Conservation (phyloP, 805 yeast genomes). For the Hanseniaspora nectarophila region DNA sequence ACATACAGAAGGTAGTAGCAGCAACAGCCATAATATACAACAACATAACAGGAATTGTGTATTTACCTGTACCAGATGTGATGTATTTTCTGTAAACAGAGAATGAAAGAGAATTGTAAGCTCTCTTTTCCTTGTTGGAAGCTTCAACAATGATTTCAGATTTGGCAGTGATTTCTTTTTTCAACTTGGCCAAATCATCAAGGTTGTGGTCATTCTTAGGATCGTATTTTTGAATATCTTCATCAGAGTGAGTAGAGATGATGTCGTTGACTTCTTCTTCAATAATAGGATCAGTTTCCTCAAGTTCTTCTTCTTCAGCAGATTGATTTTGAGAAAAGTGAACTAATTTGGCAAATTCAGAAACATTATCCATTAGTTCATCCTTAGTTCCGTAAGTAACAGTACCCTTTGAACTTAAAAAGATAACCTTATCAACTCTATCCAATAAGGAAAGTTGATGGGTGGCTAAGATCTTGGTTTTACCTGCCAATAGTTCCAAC, state of each 20-base stretch:
- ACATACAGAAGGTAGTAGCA: constrained; percentile 36
- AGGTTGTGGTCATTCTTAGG: constrained; percentile 2
- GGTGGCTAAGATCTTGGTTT: constrained; percentile 61
- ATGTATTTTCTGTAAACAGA: constrained; percentile 27
- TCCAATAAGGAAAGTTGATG: constrained; percentile 60
- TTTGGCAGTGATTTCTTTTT: constrained; percentile 18
- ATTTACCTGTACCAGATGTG: constrained; percentile 26
- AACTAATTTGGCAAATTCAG: constrained; percentile 39
- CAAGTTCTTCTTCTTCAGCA: constrained; percentile 23
- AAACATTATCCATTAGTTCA: constrained; percentile 34
- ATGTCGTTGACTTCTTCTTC: constrained; percentile 19
- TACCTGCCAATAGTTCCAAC: constrained; percentile 37
- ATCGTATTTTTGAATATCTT: constrained; percentile 15
- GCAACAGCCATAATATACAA: constrained; percentile 14
- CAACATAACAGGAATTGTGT: constrained; percentile 1
- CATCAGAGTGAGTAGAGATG: constrained; percentile 14
- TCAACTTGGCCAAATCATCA: constrained; percentile 16
- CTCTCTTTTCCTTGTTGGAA: constrained; percentile 15
- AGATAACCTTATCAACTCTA: constrained; percentile 52
- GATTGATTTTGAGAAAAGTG: constrained; percentile 30
- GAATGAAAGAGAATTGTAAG: constrained; percentile 23
- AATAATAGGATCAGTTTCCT: constrained; percentile 18
- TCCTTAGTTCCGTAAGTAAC: constrained; percentile 45
- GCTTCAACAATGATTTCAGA: constrained; percentile 16
- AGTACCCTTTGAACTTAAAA: constrained; percentile 49